phyloP scores from a whole-genome alignment of 345 rosid genomes.

The Firmiana major region DNA sequence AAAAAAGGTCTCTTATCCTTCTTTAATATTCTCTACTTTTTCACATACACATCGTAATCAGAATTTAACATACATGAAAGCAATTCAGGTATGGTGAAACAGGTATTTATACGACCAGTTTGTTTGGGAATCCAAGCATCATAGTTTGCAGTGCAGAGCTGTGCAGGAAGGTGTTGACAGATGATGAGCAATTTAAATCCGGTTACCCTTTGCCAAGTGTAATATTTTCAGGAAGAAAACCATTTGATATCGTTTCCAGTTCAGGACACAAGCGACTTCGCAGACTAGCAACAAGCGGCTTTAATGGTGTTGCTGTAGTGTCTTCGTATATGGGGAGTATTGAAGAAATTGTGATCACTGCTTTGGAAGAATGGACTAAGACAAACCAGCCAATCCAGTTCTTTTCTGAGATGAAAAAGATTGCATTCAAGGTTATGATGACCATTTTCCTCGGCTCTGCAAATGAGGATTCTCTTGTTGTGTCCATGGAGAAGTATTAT shows the following conservation, averaged over 20 bases:
- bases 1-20: conserved; percentile 22
- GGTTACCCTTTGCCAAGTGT: conserved; percentile 3
- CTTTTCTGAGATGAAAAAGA: neutral
- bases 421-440: conserved; percentile 1
- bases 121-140: conserved; percentile 22
- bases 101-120: neutral
- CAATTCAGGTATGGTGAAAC: neutral
- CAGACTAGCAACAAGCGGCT: neutral
- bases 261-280: neutral
- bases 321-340: neutral
- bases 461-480: neutral
- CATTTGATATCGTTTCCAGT: neutral
- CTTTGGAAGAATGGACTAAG: neutral
- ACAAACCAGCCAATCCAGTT: neutral
- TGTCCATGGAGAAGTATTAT: neutral
- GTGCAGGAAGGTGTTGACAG: conserved; percentile 19
- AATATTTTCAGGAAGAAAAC: neutral
- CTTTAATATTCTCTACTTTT: conserved; percentile 22
- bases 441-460: neutral
- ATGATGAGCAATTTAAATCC: conserved; percentile 17
- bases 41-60: neutral
- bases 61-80: neutral
- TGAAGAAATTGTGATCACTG: neutral
- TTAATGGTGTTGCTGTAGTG: neutral
- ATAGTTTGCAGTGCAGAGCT: conserved; percentile 22